Conservation (phyloP, 495 filamentous ascomycete genomes). For the Neurospora discreta region DNA sequence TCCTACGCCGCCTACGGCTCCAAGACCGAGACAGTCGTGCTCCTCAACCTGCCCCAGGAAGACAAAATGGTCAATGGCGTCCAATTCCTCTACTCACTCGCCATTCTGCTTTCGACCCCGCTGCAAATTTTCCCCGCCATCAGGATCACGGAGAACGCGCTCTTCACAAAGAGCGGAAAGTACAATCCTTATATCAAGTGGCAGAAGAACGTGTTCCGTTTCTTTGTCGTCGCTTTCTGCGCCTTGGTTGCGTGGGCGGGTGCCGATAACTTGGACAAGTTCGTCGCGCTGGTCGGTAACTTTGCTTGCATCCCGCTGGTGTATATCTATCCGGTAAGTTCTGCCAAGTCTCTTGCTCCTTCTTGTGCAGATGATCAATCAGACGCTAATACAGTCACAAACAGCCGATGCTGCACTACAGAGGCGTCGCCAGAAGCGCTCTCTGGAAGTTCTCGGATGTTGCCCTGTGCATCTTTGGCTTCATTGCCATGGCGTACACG, state of each 20-base stretch:
- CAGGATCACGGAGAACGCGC: conserved; percentile 55
- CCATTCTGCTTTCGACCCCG: conserved; percentile 87
- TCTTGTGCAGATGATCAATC: neutral
- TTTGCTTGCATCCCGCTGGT: conserved; percentile 97
- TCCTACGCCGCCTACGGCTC: conserved; percentile 96
- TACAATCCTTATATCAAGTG: conserved; percentile 95
- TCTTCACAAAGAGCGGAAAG: conserved; percentile 73
- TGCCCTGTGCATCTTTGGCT: conserved; percentile 64
- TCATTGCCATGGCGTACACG: conserved; percentile 81
- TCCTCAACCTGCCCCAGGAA: conserved; percentile 93
- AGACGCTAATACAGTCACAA: conserved; percentile 12
- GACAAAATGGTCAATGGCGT: conserved; percentile 91
- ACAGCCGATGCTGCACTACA: conserved; percentile 80
- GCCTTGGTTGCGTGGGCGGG: conserved; percentile 83
- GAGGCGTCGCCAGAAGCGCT: conserved; percentile 55
- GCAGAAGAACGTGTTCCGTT: conserved; percentile 96
- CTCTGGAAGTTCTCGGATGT: conserved; percentile 61
- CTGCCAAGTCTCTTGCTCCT: neutral
- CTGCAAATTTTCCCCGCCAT: conserved; percentile 96
- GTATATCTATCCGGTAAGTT: conserved; percentile 89
- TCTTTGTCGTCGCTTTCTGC: conserved; percentile 78
- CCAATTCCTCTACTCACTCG: conserved; percentile 89
- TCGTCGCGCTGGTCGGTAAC: conserved; percentile 88
- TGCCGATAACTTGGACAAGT: conserved; percentile 90
- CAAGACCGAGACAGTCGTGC: conserved; percentile 86